These are phyloP conservation scores for Boechera stricta DNA, from an alignment of 345 rosid species.

Conservation along the genomic window DNA sequence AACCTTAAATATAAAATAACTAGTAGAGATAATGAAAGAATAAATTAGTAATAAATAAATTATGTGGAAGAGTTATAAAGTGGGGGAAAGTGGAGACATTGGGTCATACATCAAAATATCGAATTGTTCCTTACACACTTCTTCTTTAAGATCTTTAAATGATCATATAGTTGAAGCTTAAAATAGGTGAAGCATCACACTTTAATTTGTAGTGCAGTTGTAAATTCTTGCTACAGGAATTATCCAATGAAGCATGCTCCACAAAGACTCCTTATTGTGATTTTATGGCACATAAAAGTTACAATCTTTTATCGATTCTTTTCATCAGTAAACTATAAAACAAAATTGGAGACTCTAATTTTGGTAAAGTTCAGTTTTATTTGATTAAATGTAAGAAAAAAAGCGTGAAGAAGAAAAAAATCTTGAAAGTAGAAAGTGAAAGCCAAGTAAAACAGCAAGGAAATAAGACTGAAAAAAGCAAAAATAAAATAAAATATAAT, in stretches of 20 bases:
- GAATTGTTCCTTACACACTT: constrained; percentile 17
- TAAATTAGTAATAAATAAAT: background rate
- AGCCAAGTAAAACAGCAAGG: background rate
- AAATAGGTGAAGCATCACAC: constrained; percentile 25
- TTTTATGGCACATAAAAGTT: constrained; percentile 2
- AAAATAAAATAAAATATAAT: too few species aligned
- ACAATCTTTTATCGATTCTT: background rate
- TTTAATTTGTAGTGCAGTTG: constrained; percentile 27
- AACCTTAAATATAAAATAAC: background rate
- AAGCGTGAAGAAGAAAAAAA: too few species aligned
- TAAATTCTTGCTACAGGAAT: constrained; percentile 19
- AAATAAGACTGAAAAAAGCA: background rate
- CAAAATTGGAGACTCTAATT: background rate
- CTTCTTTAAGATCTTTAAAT: constrained; percentile 15
- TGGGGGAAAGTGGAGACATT: constrained; percentile 32
- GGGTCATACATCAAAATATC: constrained; percentile 31
- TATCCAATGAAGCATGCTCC: constrained; percentile 17
- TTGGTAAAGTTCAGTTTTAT: background rate
- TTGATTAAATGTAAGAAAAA: background rate
- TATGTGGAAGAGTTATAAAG: constrained; percentile 17
- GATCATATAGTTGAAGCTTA: constrained; percentile 30
- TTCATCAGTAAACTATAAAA: background rate
- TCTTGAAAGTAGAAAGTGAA: background rate
- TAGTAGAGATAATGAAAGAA: background rate
- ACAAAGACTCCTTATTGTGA: background rate